phyloP scores from a whole-genome alignment of 139 green algal genomes.

The Pleodorina starrii region DNA sequence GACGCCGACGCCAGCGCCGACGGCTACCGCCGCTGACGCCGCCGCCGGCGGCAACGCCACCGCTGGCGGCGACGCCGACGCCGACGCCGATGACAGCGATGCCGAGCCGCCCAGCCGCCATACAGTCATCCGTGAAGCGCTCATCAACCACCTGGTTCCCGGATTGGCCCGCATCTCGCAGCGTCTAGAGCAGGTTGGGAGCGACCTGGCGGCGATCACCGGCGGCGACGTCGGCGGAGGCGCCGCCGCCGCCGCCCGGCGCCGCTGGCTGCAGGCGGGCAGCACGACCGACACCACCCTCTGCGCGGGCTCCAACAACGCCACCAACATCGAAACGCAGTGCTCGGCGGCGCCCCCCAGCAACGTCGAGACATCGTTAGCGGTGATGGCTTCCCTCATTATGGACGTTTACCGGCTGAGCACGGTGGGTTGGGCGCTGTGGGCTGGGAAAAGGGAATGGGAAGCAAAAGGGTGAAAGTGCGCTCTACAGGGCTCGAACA shows the following conservation, averaged over 20 bases:
- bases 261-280: background rate
- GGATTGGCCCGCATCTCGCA: background rate
- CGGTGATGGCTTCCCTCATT: constrained; percentile 20
- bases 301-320: constrained; percentile 31
- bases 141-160: background rate
- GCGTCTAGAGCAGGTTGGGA: background rate
- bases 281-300: background rate
- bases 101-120: background rate
- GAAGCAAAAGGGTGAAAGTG: too few relatives aligned
- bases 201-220: background rate
- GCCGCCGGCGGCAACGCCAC: background rate
- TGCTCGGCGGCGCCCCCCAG: background rate
- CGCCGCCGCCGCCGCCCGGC: background rate
- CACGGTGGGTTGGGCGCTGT: background rate
- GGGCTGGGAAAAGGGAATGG: background rate
- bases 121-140: background rate
- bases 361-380: background rate
- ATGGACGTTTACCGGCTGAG: background rate
- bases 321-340: background rate
- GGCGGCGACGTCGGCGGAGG: background rate
- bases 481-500: too few relatives aligned
- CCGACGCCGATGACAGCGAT: background rate
- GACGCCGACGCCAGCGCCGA: background rate
- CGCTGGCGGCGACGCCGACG: background rate
- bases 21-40: background rate